Evolutionary conservation across 78 protist genomes (phyloP), one percentile per base, ranked within the genome.

Genomic region (Pigoraptor vietnamica): DNA sequence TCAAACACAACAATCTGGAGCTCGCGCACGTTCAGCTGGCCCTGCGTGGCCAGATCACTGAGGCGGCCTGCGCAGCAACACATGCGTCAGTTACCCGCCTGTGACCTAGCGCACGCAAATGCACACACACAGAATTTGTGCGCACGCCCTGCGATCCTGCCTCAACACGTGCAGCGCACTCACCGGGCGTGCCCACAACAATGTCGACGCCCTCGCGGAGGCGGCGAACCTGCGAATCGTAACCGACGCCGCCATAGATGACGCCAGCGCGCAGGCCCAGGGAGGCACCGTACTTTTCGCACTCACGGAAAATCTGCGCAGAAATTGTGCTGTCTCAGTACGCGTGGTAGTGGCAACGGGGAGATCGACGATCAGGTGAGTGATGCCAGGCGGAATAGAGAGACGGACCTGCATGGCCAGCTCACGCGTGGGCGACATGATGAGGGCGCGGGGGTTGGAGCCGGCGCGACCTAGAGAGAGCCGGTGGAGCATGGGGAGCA

Each of bases 1-100:
- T 99, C 99, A 89, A 98, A 98, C 33, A 99, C 99, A 0, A 97
- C 88, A 33, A 92, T 94, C 89, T 98, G 95, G 33, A 96, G 93
- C 0, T 93, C 29, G 36, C 19, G 0, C 37, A 99, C 92, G 23
- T 91, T 0, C 87, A 98, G 87, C 32, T 91, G 91, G 67, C 95
- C 97, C 79, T 98, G 97, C 33, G 92, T 48, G 24, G 96, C 79
- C 88, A 93, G 94, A 93, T 98, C 99, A 90, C 95, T 38, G 23
- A 98, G 91, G 2, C 99, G 98, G 38, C 97, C 97, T 83, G 38
- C 82, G 38, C n/a, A 40, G n/a, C n/a, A n/a, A n/a, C 67, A 23
- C 34, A 6, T 0, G 0, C 79, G 81, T 34, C 93, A 9, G 82
- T 90, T 39, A 38, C 6, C 23, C 2, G 10, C 24, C 21, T 33